Percentiles rank a stretch among this genome's conserved stretches.
phyloP scores from a whole-genome alignment of 1,139 yeast genomes.

The Petasospora fabianii region DNA sequence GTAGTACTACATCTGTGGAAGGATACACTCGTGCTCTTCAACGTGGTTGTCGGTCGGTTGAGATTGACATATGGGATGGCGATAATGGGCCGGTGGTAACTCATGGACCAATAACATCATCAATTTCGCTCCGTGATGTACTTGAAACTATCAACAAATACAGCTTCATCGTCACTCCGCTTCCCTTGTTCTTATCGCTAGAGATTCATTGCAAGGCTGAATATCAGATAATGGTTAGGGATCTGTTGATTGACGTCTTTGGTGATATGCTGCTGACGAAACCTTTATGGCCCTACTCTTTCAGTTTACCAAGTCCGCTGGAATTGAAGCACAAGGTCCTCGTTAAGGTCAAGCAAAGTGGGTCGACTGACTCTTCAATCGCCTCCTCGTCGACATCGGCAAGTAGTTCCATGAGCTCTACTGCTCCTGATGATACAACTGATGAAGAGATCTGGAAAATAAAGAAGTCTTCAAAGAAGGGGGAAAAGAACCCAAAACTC shows the following conservation, averaged over 20 bases:
- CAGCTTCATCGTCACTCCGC: slow-evolving; percentile 80
- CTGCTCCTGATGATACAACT: slow-evolving; percentile 15
- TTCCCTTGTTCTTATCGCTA: slow-evolving; percentile 81
- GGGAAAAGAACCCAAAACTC: slow-evolving; percentile 32
- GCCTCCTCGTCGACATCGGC: background rate
- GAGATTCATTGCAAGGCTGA: slow-evolving; percentile 73
- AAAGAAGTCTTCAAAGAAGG: slow-evolving; percentile 14
- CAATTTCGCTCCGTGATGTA: slow-evolving; percentile 68
- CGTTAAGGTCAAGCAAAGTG: slow-evolving; percentile 69
- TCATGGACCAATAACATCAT: slow-evolving; percentile 84
- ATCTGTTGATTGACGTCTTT: slow-evolving; percentile 49
- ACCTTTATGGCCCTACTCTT: slow-evolving; percentile 32
- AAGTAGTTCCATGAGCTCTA: slow-evolving; percentile 19
- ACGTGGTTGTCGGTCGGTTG: slow-evolving; percentile 89
- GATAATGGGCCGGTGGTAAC: slow-evolving; percentile 78
- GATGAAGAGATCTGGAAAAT: slow-evolving; percentile 15
- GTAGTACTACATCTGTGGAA: slow-evolving; percentile 77
- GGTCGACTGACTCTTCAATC: slow-evolving; percentile 14
- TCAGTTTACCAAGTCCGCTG: slow-evolving; percentile 64
- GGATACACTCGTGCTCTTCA: slow-evolving; percentile 88
- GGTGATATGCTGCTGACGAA: slow-evolving; percentile 54
- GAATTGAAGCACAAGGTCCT: slow-evolving; percentile 66
- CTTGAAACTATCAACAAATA: slow-evolving; percentile 70
- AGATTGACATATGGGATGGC: slow-evolving; percentile 95
- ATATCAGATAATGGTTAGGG: slow-evolving; percentile 58